Conservation (phyloP, 73 alveolate genomes). For the Breviolum minutum region DNA sequence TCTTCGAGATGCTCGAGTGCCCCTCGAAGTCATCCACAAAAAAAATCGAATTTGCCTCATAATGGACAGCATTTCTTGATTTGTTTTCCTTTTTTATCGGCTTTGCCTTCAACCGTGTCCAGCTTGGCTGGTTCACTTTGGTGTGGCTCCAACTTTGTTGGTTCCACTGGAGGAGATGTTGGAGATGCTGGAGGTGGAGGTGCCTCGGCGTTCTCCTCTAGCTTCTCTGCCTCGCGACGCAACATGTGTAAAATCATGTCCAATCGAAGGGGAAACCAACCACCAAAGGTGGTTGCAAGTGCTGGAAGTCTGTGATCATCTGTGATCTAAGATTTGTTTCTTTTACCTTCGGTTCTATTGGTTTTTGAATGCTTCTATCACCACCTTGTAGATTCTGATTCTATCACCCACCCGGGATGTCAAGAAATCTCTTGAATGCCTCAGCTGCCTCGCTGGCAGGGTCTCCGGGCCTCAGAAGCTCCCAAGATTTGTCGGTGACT, state of each 20-base stretch:
- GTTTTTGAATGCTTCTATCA: no score
- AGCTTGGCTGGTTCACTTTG: conserved; percentile 37
- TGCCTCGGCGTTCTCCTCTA: background rate
- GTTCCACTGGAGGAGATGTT: background rate
- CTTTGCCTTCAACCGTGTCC: background rate
- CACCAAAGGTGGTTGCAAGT: no score
- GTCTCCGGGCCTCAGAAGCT: no score
- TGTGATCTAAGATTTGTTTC: no score
- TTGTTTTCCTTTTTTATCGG: background rate
- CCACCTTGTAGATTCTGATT: no score
- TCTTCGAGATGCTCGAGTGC: conserved; percentile 1
- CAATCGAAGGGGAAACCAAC: no score
- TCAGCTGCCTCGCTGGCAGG: no score
- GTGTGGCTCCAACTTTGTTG: conserved; percentile 18
- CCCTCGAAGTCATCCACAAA: background rate
- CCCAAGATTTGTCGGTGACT: no score
- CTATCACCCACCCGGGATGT: no score
- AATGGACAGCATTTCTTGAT: conserved; percentile 83
- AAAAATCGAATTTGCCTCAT: background rate
- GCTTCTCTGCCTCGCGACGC: background rate
- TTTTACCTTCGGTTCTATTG: no score
- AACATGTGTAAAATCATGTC: background rate
- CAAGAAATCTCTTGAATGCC: no score
- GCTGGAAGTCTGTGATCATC: no score
- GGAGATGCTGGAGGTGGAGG: background rate